phyloP scores from a whole-genome alignment of 768 basidiomycete species.

The Hericium erinaceus region DNA sequence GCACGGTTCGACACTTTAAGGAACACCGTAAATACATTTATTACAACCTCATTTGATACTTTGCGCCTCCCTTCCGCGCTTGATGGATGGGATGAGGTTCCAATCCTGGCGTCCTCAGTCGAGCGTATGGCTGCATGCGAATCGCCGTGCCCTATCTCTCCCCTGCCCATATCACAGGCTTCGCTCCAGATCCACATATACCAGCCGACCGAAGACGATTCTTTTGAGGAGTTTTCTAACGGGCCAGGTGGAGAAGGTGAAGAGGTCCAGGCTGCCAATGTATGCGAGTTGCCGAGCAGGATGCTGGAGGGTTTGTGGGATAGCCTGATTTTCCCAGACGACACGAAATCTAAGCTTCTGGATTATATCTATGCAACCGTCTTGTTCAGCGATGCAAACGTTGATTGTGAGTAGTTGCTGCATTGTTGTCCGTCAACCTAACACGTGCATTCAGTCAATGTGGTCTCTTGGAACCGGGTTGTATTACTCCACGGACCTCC shows the following conservation, averaged over 20 bases:
- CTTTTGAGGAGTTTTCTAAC: constrained; percentile 64
- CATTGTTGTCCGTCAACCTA: constrained; percentile 5
- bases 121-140: constrained; percentile 71
- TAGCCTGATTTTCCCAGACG: constrained; percentile 73
- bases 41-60: constrained; percentile 48
- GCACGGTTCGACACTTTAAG: constrained; percentile 71
- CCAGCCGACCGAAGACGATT: constrained; percentile 60
- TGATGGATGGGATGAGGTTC: constrained; percentile 71
- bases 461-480: constrained; percentile 93
- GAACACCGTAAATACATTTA: constrained; percentile 47
- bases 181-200: constrained; percentile 82
- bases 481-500: constrained; percentile 94
- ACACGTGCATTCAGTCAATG: constrained; percentile 50
- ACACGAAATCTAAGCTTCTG: constrained; percentile 81
- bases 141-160: constrained; percentile 41
- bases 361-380: constrained; percentile 95
- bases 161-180: constrained; percentile 48
- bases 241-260: constrained; percentile 48
- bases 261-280: constrained; percentile 79
- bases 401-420: constrained; percentile 56
- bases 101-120: constrained; percentile 62
- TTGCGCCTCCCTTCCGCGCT: constrained; percentile 64
- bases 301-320: constrained; percentile 92
- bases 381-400: constrained; percentile 80
- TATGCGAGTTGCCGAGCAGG: constrained; percentile 79